Conservation (phyloP, 805 yeast genomes). For the Grigorovia yakushimaensis region DNA sequence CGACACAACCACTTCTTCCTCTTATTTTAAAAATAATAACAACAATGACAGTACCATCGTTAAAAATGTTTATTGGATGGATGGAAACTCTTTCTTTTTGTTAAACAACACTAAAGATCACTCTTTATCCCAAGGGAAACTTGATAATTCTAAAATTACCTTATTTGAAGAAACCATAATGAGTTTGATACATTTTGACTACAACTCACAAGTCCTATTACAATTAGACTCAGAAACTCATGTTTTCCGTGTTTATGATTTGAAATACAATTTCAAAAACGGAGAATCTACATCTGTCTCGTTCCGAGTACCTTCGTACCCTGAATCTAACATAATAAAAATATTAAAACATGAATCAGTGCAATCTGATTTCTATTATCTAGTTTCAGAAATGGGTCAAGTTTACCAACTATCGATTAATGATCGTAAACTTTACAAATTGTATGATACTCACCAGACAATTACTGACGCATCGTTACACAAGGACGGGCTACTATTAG, state of each 20-base stretch:
- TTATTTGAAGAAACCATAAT: too few relatives aligned
- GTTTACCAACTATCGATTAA: not conserved
- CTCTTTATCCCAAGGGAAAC: too few relatives aligned
- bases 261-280: too few relatives aligned
- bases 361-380: not conserved
- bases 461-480: conserved; percentile 17
- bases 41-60: too few relatives aligned
- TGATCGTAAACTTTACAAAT: not conserved
- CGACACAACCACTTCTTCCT: too few relatives aligned
- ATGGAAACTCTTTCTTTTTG: too few relatives aligned
- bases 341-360: not conserved
- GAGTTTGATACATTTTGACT: not conserved
- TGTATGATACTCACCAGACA: not conserved
- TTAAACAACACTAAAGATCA: too few relatives aligned
- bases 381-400: not conserved
- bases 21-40: too few relatives aligned
- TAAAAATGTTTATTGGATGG: too few relatives aligned
- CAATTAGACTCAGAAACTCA: not conserved
- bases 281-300: too few relatives aligned
- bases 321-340: not conserved
- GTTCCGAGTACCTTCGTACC: too few relatives aligned
- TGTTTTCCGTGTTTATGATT: not conserved
- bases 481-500: conserved; percentile 32
- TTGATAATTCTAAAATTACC: too few relatives aligned
- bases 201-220: not conserved